Base-by-base conservation (phyloP, 495 filamentous ascomycete species). In the Recurvomyces mirabilis region DNA sequence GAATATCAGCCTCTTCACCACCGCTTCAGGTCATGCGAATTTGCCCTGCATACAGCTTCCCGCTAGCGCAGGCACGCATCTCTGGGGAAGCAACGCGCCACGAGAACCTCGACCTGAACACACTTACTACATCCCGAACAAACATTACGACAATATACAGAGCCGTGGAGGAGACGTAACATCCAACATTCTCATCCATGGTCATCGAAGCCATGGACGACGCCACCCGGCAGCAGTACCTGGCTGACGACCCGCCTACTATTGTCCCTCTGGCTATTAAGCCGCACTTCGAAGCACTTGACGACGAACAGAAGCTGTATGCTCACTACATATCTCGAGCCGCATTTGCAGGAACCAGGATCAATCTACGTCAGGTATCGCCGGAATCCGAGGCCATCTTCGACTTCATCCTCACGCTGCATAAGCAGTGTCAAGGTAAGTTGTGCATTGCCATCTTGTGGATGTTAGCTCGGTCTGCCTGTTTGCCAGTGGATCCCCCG, bases 261-360 rank as follows among this genome's bases (percentile, higher is more conserved):
- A 77, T 93, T 41, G 89, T 94, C 33, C 74, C 78, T 15, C 74
- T 98, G 24, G 79, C 82, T 55, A 83, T 95, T 60, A 84, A 84
- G 65, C 77, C 81, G 41, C 91, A 95, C 61, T 98, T 95, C 61
- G 79, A 87, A 31, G 75, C 82, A 11, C 65, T 98, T 43, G 77
- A 71, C 30, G 77, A 85, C 55, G 68, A 79, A 52, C 72, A 87
- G 67, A 86, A 84, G 60, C 60, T 74, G 43, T 98, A 98, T 65
- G 87, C 91, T 26, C 91, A 98, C 63, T 83, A 84, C 55, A 85
- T 95, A 57, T 87, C 81, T 49, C 91, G 86, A 57, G 87, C 87
- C 35, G 80, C 82, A 4, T 87, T 89, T 45, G 75, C 82, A 31
- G 91, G 91, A 19, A 85, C 77, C 41, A 77, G 89, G 38, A 77